phyloP scores from a whole-genome alignment of 306 rosid genomes.

The Medicago arabica region DNA sequence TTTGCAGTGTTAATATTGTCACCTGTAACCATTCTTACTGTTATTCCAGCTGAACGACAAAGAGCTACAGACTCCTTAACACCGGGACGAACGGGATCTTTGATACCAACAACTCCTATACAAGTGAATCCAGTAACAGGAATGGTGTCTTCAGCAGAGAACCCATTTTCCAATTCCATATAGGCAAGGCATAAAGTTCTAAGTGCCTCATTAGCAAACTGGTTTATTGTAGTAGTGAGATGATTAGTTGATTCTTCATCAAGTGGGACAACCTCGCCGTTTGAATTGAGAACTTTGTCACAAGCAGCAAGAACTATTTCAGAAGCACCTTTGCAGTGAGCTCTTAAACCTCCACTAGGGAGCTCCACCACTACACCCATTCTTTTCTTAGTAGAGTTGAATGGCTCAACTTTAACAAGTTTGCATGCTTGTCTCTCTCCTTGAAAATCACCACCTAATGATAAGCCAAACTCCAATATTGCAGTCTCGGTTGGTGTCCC shows the following conservation, averaged over 20 bases:
- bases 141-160: conserved; percentile 66
- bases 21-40: conserved; percentile 95
- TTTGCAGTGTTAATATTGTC: conserved; percentile 93
- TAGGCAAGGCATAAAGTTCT: conserved; percentile 95
- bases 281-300: conserved; percentile 77
- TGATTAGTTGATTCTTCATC: conserved; percentile 67
- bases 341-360: conserved; percentile 76
- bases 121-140: conserved; percentile 85
- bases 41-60: conserved; percentile 93
- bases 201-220: conserved; percentile 90
- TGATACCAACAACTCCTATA: conserved; percentile 91
- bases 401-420: conserved; percentile 89
- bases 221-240: conserved; percentile 65
- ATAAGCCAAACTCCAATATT: conserved; percentile 79
- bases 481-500: conserved; percentile 95
- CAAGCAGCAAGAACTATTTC: conserved; percentile 87
- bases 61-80: conserved; percentile 95
- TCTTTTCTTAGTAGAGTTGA: conserved; percentile 84
- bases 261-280: conserved; percentile 81
- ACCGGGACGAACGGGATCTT: conserved; percentile 98
- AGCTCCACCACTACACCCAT: conserved; percentile 89
- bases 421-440: conserved; percentile 68
- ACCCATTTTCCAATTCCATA: conserved; percentile 70
- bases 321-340: conserved; percentile 95
- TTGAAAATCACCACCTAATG: conserved; percentile 81